A percentile compares a stretch with the other conserved stretches of the same genome.
These are phyloP conservation scores for Papiliotrema laurentii DNA, from an alignment of 1,284 basidiomycete genomes.

Conservation along the genomic window DNA sequence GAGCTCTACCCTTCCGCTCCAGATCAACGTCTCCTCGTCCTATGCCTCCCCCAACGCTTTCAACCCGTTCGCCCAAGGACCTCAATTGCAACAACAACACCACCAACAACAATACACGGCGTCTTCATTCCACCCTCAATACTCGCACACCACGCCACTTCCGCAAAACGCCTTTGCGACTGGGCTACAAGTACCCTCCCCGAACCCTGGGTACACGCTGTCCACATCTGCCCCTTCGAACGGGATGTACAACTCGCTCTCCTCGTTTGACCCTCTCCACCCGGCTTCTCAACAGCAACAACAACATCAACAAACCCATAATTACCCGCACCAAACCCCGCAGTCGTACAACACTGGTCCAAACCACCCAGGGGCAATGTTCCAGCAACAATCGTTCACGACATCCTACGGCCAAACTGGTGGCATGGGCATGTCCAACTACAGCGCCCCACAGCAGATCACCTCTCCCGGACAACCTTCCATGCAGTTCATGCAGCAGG, in stretches of 20 bases:
- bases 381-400: not conserved
- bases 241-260: not conserved
- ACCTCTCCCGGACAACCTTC: too few species aligned
- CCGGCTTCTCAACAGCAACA: not conserved
- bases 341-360: too few species aligned
- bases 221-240: not conserved
- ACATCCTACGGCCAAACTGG: not conserved
- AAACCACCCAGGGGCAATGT: too few species aligned
- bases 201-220: not conserved
- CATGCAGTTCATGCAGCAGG: too few species aligned
- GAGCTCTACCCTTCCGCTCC: slow-evolving; percentile 31
- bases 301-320: not conserved
- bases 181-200: not conserved
- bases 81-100: not conserved
- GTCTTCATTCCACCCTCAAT: too few species aligned
- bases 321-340: not conserved
- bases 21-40: slow-evolving; percentile 15
- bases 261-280: not conserved
- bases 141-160: not conserved
- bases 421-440: not conserved
- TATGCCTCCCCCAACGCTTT: not conserved
- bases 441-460: not conserved
- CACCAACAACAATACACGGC: not conserved
- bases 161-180: not conserved
- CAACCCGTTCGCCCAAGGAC: slow-evolving; percentile 1